Evolutionary conservation across 176 grass and related monocot species (phyloP), one percentile per base, ranked within the genome.

Genomic region (Oryza rufipogon): DNA sequence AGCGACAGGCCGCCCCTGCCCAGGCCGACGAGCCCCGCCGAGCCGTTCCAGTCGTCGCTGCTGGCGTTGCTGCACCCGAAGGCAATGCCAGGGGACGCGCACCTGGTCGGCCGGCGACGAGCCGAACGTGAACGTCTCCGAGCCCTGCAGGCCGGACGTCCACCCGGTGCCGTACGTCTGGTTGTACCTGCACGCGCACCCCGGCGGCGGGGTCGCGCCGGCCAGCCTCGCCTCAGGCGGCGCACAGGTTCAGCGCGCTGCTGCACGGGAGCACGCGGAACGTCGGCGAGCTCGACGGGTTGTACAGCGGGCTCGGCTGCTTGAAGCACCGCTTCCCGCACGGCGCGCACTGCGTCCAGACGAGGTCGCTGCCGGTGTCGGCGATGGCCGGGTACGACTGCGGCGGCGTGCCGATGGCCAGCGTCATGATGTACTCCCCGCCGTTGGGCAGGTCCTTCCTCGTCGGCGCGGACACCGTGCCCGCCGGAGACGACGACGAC

Each of bases 351-450:
- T 89, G 80, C 51, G 89, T 89, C 92, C 92, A 94, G 46, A 91
- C 85, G 66, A 94, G 92, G 80, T 94, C 86, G 74, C 92, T 94
- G 86, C 89, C 92, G 4, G 89, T 94, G 74, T 91, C 89, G 0
- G 79, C 64, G 30, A 94, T 84, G 70, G 95, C 92, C 12, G 82
- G 71, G 89, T 88, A 89, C 10, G 66, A 0, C 8, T 87, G 48
- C 30, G 95, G 71, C 49, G 95, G 92, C 46, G 88, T 92, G 12
- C 95, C 95, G 56, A 97, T 84, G 9, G 89, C 11, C 80, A 97
- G 78, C 64, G 68, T 86, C 94, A 97, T 94, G 28, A 83, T 67
- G 78, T 92, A 97, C 85, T 92, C 88, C 4, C 77, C 84, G 75
- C 89, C 89, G 63, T 87, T 73, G 7, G 80, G 73, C 2, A 73